Conservation (phyloP, 441 rosid species). For the Corymbia citriodora region DNA sequence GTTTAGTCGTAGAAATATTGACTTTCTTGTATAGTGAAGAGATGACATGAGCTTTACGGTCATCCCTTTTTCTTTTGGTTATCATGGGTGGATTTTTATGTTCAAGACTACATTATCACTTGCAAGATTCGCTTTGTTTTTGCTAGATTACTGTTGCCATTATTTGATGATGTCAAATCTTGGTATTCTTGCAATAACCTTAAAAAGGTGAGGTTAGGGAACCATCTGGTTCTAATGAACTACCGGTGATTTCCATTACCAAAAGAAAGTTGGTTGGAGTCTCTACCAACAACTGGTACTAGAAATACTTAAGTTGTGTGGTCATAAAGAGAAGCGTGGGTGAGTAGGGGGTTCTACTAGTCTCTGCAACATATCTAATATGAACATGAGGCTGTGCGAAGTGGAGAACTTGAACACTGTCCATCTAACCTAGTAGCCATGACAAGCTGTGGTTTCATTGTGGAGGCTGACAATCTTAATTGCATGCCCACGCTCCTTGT, state of each 20-base stretch:
- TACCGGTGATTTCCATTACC: slow-evolving; percentile 76
- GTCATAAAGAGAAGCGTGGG: neutral
- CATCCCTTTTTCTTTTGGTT: neutral
- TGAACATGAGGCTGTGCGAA: neutral
- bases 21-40: neutral
- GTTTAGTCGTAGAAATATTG: neutral
- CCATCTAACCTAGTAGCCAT: neutral
- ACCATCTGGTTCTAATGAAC: slow-evolving; percentile 48
- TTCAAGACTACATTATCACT: neutral
- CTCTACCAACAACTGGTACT: neutral
- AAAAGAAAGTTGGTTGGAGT: neutral
- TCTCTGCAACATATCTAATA: neutral
- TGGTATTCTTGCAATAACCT: slow-evolving; percentile 44
- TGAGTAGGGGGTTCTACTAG: neutral
- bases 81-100: no score
- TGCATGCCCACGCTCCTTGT: neutral
- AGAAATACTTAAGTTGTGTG: neutral
- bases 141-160: neutral
- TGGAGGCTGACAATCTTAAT: neutral
- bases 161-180: neutral
- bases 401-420: neutral
- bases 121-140: neutral
- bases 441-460: neutral
- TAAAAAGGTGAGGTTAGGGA: slow-evolving; percentile 63
- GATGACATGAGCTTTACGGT: neutral